Conservation (phyloP, 2,329 filamentous ascomycete species). For the Gnomoniopsis sp. region DNA sequence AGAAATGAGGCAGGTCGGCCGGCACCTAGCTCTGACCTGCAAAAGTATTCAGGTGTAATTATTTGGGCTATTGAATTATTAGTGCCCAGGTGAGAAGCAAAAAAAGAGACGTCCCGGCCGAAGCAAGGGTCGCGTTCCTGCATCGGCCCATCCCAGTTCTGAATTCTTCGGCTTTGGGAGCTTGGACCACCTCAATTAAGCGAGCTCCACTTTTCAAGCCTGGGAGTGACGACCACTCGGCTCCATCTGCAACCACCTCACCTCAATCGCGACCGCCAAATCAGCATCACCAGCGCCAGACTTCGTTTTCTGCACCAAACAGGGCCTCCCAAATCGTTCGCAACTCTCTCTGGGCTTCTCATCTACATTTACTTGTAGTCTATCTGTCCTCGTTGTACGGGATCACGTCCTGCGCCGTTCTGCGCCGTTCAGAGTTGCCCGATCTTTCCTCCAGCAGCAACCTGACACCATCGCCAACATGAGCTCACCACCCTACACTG, state of each 20-base stretch:
- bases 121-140: constrained; percentile 9
- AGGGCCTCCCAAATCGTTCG: background rate
- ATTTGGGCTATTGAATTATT: background rate
- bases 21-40: background rate
- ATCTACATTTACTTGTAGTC: too few relatives aligned
- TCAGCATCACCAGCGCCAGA: background rate
- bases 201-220: background rate
- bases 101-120: constrained; percentile 3
- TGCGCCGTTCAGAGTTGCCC: background rate
- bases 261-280: background rate
- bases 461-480: constrained; percentile 29
- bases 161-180: constrained; percentile 13
- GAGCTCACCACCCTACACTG: constrained; percentile 52
- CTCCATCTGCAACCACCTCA: background rate
- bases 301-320: too few relatives aligned
- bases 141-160: constrained; percentile 10
- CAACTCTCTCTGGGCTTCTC: background rate
- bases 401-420: background rate
- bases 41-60: too few relatives aligned
- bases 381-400: too few relatives aligned
- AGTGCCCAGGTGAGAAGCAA: background rate
- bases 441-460: background rate
- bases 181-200: background rate
- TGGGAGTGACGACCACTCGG: background rate
- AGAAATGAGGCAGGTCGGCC: too few relatives aligned